Evolutionary conservation across 2,329 filamentous ascomycete species (phyloP), one percentile per base, ranked within the genome.

Genomic region (Parascedosporium putredinis): DNA sequence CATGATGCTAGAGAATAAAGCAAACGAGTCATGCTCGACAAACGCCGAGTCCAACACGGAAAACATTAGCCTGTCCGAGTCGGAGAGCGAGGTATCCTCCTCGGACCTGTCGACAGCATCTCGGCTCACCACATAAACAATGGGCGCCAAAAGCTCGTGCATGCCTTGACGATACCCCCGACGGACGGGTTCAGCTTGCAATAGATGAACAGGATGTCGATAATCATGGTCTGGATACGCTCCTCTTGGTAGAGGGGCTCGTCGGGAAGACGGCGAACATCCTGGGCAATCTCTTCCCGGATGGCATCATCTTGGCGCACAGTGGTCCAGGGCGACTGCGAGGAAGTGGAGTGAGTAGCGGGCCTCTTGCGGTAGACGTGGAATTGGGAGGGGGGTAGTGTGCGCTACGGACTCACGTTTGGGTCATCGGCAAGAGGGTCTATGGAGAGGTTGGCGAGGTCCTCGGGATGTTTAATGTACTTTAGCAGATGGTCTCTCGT

Each of bases 91-190:
- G 9, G 59, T 57, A 2, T 61, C 60, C 24, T 60, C 51, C 3
- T 64, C 60, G 2, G 60, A 57, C 3, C 66, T 63, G 49, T 86
- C 75, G 47, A 95, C 71, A 5, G 90, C 84, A 67, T 98, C 93
- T 57, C 83, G 75, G 57, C 90, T 81, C 5, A 97, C 70, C 2
- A 88, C 86, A 75, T 88, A 88, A 5, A 96, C 71, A 33, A 98
- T 81, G 0, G 93, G 90, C 0, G 93, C 93, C 12, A 97, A 73
- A 40, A 98, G 72, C 67, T 98, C 93, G 63, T 98, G 93, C 91
- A 98, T 98, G 9, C 93, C 93, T 68, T 98, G 93, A n/a, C 93
- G 81, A 63, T 98, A 98, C 81, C 89, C 14, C 88, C 88, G 49
- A 88, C 76, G 56, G 84, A 81, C 2, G 88, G 88, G 60, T 97